Conservation (phyloP, 2,329 filamentous ascomycete genomes). For the Xenoacremonium recifei region DNA sequence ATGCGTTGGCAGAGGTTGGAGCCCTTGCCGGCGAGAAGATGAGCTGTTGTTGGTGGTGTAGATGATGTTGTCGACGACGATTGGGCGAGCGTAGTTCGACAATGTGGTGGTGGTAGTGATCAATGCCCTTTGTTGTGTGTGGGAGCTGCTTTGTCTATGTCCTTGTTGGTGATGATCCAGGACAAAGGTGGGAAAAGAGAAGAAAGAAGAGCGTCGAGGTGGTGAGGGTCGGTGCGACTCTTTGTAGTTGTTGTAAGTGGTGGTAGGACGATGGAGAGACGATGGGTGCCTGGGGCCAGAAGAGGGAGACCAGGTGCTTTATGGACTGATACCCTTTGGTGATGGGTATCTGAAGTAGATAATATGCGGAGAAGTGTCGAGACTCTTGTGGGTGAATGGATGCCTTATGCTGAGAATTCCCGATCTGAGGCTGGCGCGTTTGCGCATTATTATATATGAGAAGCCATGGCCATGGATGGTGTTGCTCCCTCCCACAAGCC, state of each 20-base stretch:
- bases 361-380: slow-evolving; percentile 13
- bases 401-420: slow-evolving; percentile 18
- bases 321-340: slow-evolving; percentile 5
- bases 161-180: slow-evolving; percentile 20
- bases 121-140: not conserved
- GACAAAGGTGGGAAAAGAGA: slow-evolving; percentile 7
- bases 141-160: slow-evolving; percentile 4
- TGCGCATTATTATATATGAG: slow-evolving; percentile 9
- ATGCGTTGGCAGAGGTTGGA: slow-evolving; percentile 8
- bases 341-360: slow-evolving; percentile 15
- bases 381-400: too few relatives aligned
- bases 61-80: slow-evolving; percentile 20
- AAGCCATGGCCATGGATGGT: slow-evolving; percentile 3
- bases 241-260: slow-evolving; percentile 17
- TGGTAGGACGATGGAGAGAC: too few relatives aligned
- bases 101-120: slow-evolving; percentile 10
- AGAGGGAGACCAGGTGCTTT: slow-evolving; percentile 1
- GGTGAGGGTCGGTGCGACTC: slow-evolving; percentile 6
- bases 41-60: slow-evolving; percentile 14
- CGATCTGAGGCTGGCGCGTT: slow-evolving; percentile 22
- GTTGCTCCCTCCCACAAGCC: slow-evolving; percentile 21
- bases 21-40: slow-evolving; percentile 9
- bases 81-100: slow-evolving; percentile 15
- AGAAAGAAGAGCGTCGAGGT: slow-evolving; percentile 2
- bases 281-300: slow-evolving; percentile 24